Conservation (phyloP, 352 stramenopile species). For the Phytopythium boreale region DNA sequence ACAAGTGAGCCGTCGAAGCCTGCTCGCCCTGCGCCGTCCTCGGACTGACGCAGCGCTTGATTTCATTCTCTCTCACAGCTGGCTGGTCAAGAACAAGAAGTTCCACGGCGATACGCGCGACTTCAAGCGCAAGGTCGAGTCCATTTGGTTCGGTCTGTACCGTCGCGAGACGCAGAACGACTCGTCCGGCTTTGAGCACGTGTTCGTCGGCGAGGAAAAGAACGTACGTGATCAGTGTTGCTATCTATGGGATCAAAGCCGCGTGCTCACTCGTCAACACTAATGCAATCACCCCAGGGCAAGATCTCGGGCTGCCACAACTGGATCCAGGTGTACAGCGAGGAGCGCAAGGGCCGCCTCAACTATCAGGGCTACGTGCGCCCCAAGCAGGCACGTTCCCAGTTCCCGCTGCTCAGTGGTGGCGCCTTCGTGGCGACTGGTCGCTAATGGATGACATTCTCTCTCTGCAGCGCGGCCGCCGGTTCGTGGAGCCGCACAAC, state of each 20-base stretch:
- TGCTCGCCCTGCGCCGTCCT: not conserved
- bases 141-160: slow-evolving; percentile 96
- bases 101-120: slow-evolving; percentile 61
- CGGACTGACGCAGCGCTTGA: not conserved
- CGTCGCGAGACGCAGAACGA: slow-evolving; percentile 82
- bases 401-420: too few relatives aligned
- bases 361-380: slow-evolving; percentile 95
- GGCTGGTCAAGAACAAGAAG: slow-evolving; percentile 84
- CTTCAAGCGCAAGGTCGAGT: slow-evolving; percentile 91
- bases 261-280: not conserved
- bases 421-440: too few relatives aligned
- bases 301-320: slow-evolving; percentile 95
- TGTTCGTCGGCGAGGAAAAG: slow-evolving; percentile 96
- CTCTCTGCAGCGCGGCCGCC: slow-evolving; percentile 38
- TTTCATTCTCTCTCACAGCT: slow-evolving; percentile 30
- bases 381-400: slow-evolving; percentile 47
- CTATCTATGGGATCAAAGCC: too few relatives aligned
- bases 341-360: slow-evolving; percentile 90
- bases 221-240: slow-evolving; percentile 47
- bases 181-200: slow-evolving; percentile 96
- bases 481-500: slow-evolving; percentile 69
- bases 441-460: not conserved
- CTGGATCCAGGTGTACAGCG: slow-evolving; percentile 96
- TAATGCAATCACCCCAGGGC: slow-evolving; percentile 26
- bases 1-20: slow-evolving; percentile 54